Evolutionary conservation across 2,329 filamentous ascomycete species (phyloP).

Genomic region (Pseudogymnoascus sp.): DNA sequence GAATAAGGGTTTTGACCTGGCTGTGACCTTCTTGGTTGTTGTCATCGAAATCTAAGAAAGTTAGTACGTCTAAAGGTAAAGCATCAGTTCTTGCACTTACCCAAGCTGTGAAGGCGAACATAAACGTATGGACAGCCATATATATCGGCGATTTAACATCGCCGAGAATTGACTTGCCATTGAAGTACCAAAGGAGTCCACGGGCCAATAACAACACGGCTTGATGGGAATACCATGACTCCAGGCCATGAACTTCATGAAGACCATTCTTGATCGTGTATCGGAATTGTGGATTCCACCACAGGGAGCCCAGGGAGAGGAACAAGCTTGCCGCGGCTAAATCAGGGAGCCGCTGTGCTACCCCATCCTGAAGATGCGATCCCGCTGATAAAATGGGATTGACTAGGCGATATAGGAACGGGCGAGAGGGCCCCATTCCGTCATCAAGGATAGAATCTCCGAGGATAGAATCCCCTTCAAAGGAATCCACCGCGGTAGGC

Average conservation of each 20-base stretch:
- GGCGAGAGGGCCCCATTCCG: background rate
- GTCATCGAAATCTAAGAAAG: background rate
- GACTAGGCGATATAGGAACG: background rate
- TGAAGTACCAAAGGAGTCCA: slow-evolving; percentile 34
- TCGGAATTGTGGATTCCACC: slow-evolving; percentile 63
- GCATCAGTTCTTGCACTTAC: slow-evolving; percentile 35
- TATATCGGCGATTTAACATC: slow-evolving; percentile 15
- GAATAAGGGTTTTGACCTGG: slow-evolving; percentile 2
- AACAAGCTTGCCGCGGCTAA: background rate
- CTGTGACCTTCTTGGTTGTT: background rate
- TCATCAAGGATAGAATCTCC: background rate
- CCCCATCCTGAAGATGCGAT: background rate
- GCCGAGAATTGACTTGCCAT: slow-evolving; percentile 18
- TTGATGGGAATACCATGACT: slow-evolving; percentile 60
- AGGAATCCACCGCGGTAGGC: background rate
- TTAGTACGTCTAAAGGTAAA: background rate
- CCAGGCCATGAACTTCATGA: slow-evolving; percentile 50
- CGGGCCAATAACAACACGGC: slow-evolving; percentile 49
- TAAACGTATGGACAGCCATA: slow-evolving; percentile 42
- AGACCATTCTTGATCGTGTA: slow-evolving; percentile 52
- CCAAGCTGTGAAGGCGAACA: slow-evolving; percentile 43
- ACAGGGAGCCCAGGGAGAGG: slow-evolving; percentile 36
- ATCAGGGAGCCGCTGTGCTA: background rate
- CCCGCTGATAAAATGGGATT: background rate
- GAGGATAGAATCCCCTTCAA: slow-evolving; percentile 26